Evolutionary conservation across 352 stramenopile species (phyloP), one percentile per base, ranked within the genome.

Genomic region (Discostella stelligera): DNA sequence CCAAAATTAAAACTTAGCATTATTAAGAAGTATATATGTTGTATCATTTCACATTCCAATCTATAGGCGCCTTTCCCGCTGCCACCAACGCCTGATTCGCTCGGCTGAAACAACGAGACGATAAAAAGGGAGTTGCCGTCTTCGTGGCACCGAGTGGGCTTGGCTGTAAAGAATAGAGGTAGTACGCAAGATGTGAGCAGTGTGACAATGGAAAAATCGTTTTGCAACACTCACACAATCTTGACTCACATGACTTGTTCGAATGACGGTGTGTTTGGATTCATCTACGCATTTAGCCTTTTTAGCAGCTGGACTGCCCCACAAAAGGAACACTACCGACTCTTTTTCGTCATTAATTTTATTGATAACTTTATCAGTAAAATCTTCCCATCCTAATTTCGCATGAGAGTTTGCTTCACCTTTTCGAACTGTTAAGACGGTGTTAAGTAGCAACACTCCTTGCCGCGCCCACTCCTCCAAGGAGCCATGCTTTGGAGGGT

Each of bases 391-490:
- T 49, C 97, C 97, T 50, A 85, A 83, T 71, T 97, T 97, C 78
- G 96, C 94, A 87, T 99, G 97, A 14, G 94, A 98, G 82, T 98
- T 97, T 0, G 97, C 85, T 58, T 97, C 90, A 41, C 90, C 90
- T 41, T 84, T 79, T 39, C 94, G 90, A 56, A 99, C 97, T 1
- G 97, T 99, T 30, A 99, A 89, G 59, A 98, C 93, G 2, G 95
- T 96, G 85, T 99, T 99, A 30, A 99, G 94, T 82, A 99, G 88
- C 21, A 99, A 84, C 44, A 99, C 97, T 39, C 97, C 96, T 79
- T 98, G 96, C 46, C 92, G 74, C 58, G 94, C 96, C 96, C 96
- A 98, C 20, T 80, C 88, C 32, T 95, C 90, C 30, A 99, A 89
- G 71, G 94, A 95, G 14, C 96, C 96, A 89, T 98, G 95, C 4